Conservation (phyloP, 2,329 filamentous ascomycete genomes). For the Chaetomium sp. region DNA sequence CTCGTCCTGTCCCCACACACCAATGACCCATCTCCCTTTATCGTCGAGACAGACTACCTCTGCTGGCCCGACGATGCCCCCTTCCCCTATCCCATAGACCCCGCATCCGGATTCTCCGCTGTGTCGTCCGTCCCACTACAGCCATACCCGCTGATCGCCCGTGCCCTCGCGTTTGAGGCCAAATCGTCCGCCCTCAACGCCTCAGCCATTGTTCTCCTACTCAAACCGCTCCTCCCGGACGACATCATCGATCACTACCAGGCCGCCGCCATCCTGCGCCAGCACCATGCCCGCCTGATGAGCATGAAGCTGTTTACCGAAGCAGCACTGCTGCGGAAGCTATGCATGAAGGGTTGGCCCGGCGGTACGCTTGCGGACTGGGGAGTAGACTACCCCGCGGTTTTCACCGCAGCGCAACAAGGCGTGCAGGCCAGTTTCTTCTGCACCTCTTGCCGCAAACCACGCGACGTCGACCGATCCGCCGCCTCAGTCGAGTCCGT, state of each 20-base stretch:
- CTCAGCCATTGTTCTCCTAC: conserved; percentile 53
- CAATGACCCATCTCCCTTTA: conserved; percentile 23
- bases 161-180: conserved; percentile 51
- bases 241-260: conserved; percentile 50
- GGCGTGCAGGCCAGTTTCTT: conserved; percentile 47
- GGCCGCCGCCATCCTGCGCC: conserved; percentile 49
- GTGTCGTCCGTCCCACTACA: conserved; percentile 39
- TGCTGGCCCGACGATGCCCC: conserved; percentile 51
- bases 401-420: conserved; percentile 50
- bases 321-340: conserved; percentile 54
- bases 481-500: conserved; percentile 36
- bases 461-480: conserved; percentile 46
- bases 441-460: conserved; percentile 51
- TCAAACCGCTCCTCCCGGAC: conserved; percentile 50
- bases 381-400: conserved; percentile 48
- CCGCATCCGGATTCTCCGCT: conserved; percentile 14
- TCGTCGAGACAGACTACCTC: conserved; percentile 54
- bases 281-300: conserved; percentile 55
- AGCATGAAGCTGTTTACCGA: conserved; percentile 54
- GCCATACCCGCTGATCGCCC: conserved; percentile 47
- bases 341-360: conserved; percentile 54
- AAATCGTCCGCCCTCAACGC: conserved; percentile 52
- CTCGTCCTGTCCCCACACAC: conserved; percentile 5
- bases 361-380: conserved; percentile 41
- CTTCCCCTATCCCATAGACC: conserved; percentile 43